Evolutionary conservation across 495 filamentous ascomycete species (phyloP), one percentile per base, ranked within the genome.

Genomic region (Cladorrhinum samala): DNA sequence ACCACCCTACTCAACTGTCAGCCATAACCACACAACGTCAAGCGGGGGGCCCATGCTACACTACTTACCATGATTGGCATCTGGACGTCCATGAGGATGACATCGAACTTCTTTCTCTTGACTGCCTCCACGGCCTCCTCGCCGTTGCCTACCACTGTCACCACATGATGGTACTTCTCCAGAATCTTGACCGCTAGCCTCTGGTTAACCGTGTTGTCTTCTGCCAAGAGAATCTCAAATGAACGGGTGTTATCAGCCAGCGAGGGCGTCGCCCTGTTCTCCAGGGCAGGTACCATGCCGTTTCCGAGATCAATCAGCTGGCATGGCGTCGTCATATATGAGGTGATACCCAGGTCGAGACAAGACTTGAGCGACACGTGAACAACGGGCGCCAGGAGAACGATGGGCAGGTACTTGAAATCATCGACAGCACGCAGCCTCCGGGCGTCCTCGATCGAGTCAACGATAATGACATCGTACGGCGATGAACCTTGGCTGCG

Each of bases 171-270:
- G 69, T 96, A 96, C 68, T 97, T 96, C 72, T 96, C 87, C 7
- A 99, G 78, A 48, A 99, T 97, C 77, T 95, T 96, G 56, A 96
- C 90, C 3, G 93, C 93, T 25, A 99, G 74, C 58, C 90, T 83
- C 70, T 99, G 93, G 67, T 99, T 99, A 56, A 99, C 94, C 20
- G 89, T 86, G 64, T 99, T 99, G 73, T 99, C 93, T 69, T 99
- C 93, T 3, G 93, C 93, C 45, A 99, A 79, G 16, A 99, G 78
- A 57, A 99, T 93, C 60, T 96, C 88, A 68, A 99, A 97, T 0
- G 91, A 96, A 59, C 88, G 88, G 7, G 91, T 95, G 62, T 95
- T 91, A 64, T 96, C 92, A 1, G 91, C 89, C 27, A 93, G 81
- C 11, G 89, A 91, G 1, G 91, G 91, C 11, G 91, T 91, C 16